Base-by-base conservation (phyloP, 257 asterid genomes). In the Lavandula angustifolia region DNA sequence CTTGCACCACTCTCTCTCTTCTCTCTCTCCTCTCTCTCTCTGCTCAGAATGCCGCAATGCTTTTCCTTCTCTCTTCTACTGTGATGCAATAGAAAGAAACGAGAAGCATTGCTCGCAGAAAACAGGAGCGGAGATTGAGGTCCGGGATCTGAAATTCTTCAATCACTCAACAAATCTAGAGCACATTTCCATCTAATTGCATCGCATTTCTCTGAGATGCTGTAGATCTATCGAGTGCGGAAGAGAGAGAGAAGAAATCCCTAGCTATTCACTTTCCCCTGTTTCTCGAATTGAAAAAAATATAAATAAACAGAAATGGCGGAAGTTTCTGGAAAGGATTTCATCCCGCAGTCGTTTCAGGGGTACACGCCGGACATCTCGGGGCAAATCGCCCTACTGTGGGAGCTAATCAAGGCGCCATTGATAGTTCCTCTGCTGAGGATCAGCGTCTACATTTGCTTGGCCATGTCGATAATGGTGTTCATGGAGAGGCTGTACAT, bases 401-500 rank as follows among this genome's bases (percentile, higher is more conserved):
- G 97, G 97, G 90, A 82, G 73, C 75, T 82, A 12, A 75, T 88
- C 18, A 87, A 78, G 46, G 84, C 90, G 41, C 88, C 95, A 49
- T 64, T 91, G 72, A 78, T 91, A 43, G 95, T 80, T 0, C 97
- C 97, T 9, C 6, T 87, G 72, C 66, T 87, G 76, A 75, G 73
- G 22, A 1, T 84, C 22, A 73, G 86, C 5, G 90, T 91, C 29
- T 82, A 76, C 67, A 60, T 86, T n/a, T 91, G 97, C 71, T 41
- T 91, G 68, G 95, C 78, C 0, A 87, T 91, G 97, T 79, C 86
- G 22, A 61, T 91, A 4, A 91, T 91, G 97, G 83, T 91, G 67
- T 91, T 91, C 81, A 13, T 81, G 42, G 97, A 91, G 79, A 74
- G 97, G 75, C 81, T 91, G 14, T 88, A 91, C 52, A 91, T 91